phyloP scores from a whole-genome alignment of 2,329 filamentous ascomycete genomes.

The Hypoxylon sp. region DNA sequence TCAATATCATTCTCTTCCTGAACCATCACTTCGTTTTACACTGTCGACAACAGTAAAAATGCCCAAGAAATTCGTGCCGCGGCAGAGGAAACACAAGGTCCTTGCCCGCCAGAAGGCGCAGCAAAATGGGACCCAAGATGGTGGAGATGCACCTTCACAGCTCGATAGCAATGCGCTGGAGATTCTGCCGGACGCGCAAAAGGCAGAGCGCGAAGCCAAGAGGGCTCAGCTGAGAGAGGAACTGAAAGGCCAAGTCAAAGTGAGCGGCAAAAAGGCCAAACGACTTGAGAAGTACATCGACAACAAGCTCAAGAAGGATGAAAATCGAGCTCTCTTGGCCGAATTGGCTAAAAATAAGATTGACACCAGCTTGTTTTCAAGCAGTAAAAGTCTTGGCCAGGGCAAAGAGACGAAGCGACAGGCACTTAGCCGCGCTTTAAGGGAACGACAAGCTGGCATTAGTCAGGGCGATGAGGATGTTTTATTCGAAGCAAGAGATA shows the following conservation, averaged over 20 bases:
- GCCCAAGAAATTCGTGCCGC: conserved; percentile 71
- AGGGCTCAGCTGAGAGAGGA: conserved; percentile 70
- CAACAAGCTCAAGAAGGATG: conserved; percentile 93
- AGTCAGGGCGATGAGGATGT: conserved; percentile 68
- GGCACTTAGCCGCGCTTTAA: conserved; percentile 73
- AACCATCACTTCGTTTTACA: conserved; percentile 24
- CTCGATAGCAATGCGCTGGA: conserved; percentile 70
- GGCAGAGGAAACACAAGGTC: conserved; percentile 77
- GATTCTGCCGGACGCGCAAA: conserved; percentile 63
- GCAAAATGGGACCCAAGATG: conserved; percentile 60
- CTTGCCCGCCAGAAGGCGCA: conserved; percentile 72
- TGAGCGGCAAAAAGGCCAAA: conserved; percentile 77
- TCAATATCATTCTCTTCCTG: conserved; percentile 44
- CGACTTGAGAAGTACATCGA: conserved; percentile 81
- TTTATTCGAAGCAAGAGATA: conserved; percentile 64
- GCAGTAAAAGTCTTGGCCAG: conserved; percentile 82
- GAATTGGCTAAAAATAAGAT: conserved; percentile 84
- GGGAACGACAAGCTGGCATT: conserved; percentile 76
- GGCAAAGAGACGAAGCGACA: conserved; percentile 80
- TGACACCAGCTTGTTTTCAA: conserved; percentile 85
- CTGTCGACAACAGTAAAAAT: conserved; percentile 54
- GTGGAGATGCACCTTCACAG: conserved; percentile 52
- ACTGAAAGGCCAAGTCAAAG: conserved; percentile 67
- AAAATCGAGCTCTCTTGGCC: conserved; percentile 85
- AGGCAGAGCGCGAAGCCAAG: conserved; percentile 64